These are phyloP conservation scores for Pseudozyma sp. DNA, from an alignment of 1,284 basidiomycete species.

Conservation along the genomic window DNA sequence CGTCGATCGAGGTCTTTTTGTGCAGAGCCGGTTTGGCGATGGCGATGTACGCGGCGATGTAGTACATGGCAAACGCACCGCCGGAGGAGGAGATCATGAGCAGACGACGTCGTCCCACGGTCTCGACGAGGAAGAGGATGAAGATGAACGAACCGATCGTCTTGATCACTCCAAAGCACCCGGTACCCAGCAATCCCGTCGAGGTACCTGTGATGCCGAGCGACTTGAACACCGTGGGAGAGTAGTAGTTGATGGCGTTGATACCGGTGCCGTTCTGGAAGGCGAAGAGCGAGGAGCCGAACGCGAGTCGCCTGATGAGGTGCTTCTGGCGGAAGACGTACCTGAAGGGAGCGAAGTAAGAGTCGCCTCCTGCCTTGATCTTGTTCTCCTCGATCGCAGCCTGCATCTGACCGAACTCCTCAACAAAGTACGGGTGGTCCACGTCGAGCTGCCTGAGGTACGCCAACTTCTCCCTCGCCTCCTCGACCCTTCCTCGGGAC, in stretches of 20 bases:
- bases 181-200: slow-evolving; percentile 77
- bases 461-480: slow-evolving; percentile 56
- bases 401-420: slow-evolving; percentile 36
- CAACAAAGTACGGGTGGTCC: slow-evolving; percentile 57
- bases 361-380: slow-evolving; percentile 16
- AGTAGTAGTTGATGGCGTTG: slow-evolving; percentile 71
- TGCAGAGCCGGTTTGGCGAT: slow-evolving; percentile 41
- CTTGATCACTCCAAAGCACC: slow-evolving; percentile 82
- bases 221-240: slow-evolving; percentile 72
- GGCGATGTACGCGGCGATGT: slow-evolving; percentile 54
- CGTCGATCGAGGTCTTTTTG: slow-evolving; percentile 16
- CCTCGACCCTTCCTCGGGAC: slow-evolving; percentile 70
- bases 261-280: slow-evolving; percentile 57
- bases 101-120: slow-evolving; percentile 74
- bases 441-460: slow-evolving; percentile 59
- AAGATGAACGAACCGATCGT: slow-evolving; percentile 80
- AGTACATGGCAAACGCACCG: slow-evolving; percentile 47
- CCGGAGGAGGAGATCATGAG: slow-evolving; percentile 69
- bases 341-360: slow-evolving; percentile 48
- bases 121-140: slow-evolving; percentile 73
- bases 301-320: slow-evolving; percentile 12
- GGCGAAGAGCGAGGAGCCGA: slow-evolving; percentile 23
- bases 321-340: slow-evolving; percentile 42
- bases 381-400: slow-evolving; percentile 15
- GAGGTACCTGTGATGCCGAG: slow-evolving; percentile 70